Base-by-base conservation (phyloP, 371 early-diverging fungal species). In the Lichtheimia ornata region DNA sequence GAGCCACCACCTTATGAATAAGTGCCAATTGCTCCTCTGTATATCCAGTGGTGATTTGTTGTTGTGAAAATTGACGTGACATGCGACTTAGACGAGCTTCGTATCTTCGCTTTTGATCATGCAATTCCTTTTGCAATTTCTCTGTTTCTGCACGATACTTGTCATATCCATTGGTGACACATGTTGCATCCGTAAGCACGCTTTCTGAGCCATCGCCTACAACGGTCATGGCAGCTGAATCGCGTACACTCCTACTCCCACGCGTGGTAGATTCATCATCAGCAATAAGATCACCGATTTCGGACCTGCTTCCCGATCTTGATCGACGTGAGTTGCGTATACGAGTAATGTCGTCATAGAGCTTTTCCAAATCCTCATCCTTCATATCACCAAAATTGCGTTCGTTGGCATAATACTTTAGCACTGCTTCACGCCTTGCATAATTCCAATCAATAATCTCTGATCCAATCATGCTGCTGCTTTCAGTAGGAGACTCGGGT, bases 371-470 rank as follows among this genome's bases (percentile, higher is more conserved):
- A 49, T 89, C 86, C 56, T 89, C 85, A 42, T 85, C 83, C 51
- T 83, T 83, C 44, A 82, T 72, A 13, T 72, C 83, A 41, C 74
- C 75, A 61, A 84, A 77, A 50, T 68, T 80, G 40, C 64, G 59
- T 45, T 79, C 82, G 61, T 81, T 42, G 53, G 75, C 63, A 61
- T 82, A 82, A 15, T 77, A 66, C 50, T 85, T 85, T 12, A 84
- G 67, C 6, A 85, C 82, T 0, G 88, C 89, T 65, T 94, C 94
- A 41, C 83, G 79, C 51, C 88, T 84, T 0, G 94, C 94, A 70
- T 81, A 92, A 54, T 85, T 88, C 93, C 94, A 94, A 65, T 94
- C 94, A 18, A 89, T 86, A 3, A 89, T 73, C 47, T 84, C 86
- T 5, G 69, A 61, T 4, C 58, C 58, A 9, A 61, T 40, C 45